A percentile compares a stretch with the other conserved stretches of the same genome.
phyloP scores from a whole-genome alignment of 768 basidiomycete genomes.

The Leccinum pellstonianum region DNA sequence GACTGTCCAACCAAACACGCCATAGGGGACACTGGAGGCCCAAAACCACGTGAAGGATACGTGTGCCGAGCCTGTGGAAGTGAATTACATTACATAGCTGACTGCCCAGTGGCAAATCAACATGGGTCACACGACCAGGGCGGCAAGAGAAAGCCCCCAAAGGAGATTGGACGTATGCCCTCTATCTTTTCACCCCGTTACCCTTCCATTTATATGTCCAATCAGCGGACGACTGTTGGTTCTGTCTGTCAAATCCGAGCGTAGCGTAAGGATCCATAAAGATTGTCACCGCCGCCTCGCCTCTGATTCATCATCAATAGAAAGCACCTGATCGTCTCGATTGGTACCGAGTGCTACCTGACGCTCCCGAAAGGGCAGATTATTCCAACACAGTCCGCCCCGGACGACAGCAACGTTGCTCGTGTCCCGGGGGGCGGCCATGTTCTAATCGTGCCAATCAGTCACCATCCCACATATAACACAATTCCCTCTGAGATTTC shows the following conservation, averaged over 20 bases:
- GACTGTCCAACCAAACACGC: conserved; percentile 84
- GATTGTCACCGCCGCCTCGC: conserved; percentile 3
- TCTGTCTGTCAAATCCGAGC: conserved; percentile 93
- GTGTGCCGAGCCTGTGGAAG: conserved; percentile 91
- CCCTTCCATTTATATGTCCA: conserved; percentile 5
- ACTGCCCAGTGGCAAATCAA: conserved; percentile 74
- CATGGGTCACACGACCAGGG: conserved; percentile 33
- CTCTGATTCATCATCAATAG: conserved; percentile 37
- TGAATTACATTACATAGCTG: conserved; percentile 80
- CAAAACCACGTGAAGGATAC: conserved; percentile 82
- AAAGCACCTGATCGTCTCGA: conserved; percentile 94
- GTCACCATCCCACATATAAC: conserved; percentile 86
- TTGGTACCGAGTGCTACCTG: conserved; percentile 91
- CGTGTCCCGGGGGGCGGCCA: conserved; percentile 93
- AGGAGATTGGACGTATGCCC: conserved; percentile 78
- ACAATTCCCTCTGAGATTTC: conserved; percentile 80
- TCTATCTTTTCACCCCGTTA: neutral
- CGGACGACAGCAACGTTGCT: conserved; percentile 37
- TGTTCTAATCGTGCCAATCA: conserved; percentile 89
- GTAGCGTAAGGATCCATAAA: conserved; percentile 59
- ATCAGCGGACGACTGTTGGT: conserved; percentile 94
- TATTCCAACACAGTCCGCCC: conserved; percentile 68
- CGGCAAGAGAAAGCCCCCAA: conserved; percentile 52
- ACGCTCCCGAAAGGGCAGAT: conserved; percentile 97
- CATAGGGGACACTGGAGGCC: conserved; percentile 79